These are phyloP conservation scores for Oehlia diaphana DNA, from an alignment of 192 early-diverging fungal species.

Conservation along the genomic window DNA sequence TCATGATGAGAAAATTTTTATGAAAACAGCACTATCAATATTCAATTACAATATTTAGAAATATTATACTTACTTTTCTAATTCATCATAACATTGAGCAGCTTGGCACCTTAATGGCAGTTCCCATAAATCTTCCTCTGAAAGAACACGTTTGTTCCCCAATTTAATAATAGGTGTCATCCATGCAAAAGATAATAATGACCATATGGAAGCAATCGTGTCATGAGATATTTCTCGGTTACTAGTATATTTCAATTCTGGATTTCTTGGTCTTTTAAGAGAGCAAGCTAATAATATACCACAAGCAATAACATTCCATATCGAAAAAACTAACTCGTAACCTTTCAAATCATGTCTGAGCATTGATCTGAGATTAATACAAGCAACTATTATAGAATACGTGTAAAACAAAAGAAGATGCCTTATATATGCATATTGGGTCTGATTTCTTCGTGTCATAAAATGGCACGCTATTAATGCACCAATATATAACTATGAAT, in stretches of 20 bases:
- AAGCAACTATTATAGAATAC: conserved; percentile 9
- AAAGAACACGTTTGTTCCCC: conserved; percentile 34
- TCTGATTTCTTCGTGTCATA: conserved; percentile 30
- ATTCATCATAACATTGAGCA: conserved; percentile 26
- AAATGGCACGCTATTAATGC: conserved; percentile 30
- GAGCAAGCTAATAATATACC: conserved; percentile 23
- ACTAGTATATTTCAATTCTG: conserved; percentile 21
- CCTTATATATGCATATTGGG: conserved; percentile 23
- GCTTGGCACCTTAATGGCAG: conserved; percentile 33
- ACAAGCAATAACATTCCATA: conserved; percentile 23
- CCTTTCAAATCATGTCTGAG: not conserved
- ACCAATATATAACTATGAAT: conserved; percentile 25
- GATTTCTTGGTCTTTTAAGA: conserved; percentile 25
- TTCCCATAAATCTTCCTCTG: conserved; percentile 38
- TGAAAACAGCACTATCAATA: not conserved
- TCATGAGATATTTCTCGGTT: conserved; percentile 33
- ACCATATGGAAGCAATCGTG: conserved; percentile 32
- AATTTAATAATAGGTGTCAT: conserved; percentile 37
- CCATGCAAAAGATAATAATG: conserved; percentile 32
- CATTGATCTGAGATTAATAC: conserved; percentile 27
- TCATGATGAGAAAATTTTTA: not conserved
- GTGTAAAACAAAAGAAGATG: conserved; percentile 23
- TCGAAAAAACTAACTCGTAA: conserved; percentile 24
- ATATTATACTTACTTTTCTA: conserved; percentile 9
- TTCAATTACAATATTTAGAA: not conserved